A percentile compares a stretch with the other conserved stretches of the same genome.
These are phyloP conservation scores for Sphaerulina vaccinii DNA, from an alignment of 2,329 filamentous ascomycete genomes.

Conservation along the genomic window DNA sequence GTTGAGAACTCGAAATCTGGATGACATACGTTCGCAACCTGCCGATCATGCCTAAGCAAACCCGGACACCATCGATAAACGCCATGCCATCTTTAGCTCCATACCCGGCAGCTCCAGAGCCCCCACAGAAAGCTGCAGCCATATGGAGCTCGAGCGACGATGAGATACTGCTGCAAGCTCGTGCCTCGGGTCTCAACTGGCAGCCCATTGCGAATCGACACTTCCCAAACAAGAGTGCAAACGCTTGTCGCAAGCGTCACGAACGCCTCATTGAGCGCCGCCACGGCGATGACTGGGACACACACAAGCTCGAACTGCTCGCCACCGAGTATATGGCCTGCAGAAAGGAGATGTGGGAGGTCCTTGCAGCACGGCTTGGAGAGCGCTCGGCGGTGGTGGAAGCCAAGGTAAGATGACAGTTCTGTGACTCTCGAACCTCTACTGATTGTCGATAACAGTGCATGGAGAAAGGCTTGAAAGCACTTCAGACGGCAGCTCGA, in stretches of 20 bases:
- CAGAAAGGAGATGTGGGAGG: slow-evolving; percentile 78
- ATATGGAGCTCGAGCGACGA: slow-evolving; percentile 74
- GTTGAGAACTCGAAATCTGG: too few relatives aligned
- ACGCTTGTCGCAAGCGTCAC: slow-evolving; percentile 86
- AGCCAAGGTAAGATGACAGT: slow-evolving; percentile 65
- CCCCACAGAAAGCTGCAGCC: slow-evolving; percentile 40
- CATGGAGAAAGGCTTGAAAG: slow-evolving; percentile 81
- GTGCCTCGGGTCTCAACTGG: slow-evolving; percentile 79
- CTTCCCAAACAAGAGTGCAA: slow-evolving; percentile 74
- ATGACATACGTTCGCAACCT: slow-evolving; percentile 31
- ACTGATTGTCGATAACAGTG: slow-evolving; percentile 53
- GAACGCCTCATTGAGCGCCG: slow-evolving; percentile 76
- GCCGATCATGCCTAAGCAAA: slow-evolving; percentile 48
- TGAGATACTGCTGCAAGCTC: slow-evolving; percentile 67
- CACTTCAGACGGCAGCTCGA: slow-evolving; percentile 68
- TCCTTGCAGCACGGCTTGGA: slow-evolving; percentile 62
- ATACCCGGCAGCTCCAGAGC: slow-evolving; percentile 36
- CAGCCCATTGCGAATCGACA: slow-evolving; percentile 71
- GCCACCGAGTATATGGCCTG: slow-evolving; percentile 76
- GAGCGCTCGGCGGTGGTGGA: slow-evolving; percentile 69
- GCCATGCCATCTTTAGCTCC: slow-evolving; percentile 35
- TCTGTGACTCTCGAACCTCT: slow-evolving; percentile 37
- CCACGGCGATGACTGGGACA: slow-evolving; percentile 76
- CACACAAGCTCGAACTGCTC: slow-evolving; percentile 69
- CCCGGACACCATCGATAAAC: slow-evolving; percentile 32